Base-by-base conservation (phyloP, 2,329 filamentous ascomycete genomes). In the Microcera coccophila region DNA sequence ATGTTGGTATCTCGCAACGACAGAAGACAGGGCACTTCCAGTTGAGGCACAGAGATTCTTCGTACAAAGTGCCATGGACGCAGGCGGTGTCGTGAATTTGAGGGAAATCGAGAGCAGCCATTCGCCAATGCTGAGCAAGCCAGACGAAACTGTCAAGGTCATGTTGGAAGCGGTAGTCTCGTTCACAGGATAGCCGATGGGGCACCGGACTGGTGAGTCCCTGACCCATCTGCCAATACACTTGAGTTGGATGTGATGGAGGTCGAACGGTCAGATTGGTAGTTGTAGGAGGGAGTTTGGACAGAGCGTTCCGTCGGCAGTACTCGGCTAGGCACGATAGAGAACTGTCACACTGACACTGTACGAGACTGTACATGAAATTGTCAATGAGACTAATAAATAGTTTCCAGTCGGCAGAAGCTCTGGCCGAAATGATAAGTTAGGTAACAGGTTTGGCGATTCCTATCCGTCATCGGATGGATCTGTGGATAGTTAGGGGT, bases 51-150 rank as follows among this genome's bases (percentile, higher is more conserved):
- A 76, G 50, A 53, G 61, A 42, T 55, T 67, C 49, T 38, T 55
- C 22, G 62, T 71, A 0, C 59, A 65, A 1, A 61, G 62, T 48
- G 72, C 70, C 5, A 65, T 59, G 53, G 62, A 57, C 7, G 55
- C 64, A 50, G 68, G 69, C 0, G 65, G 48, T 0, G 48, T 52
- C 29, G 53, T 75, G 1, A 62, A 60, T 45, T 53, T 66, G 19
- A 49, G 67, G 4, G 69, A 75, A 58, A 44, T 76, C 33, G 47
- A 54, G 29, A 70, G 62, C n/a, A 68, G 72, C 16, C 73, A 77
- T 57, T 74, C 70, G 10, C 71, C 72, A 0, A 72, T 77, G 56
- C 44, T 78, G 52, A 76, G 73, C 53, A 59, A 55, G 48, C 69
- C 72, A 1, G 54, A 62, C 3, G 66, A 68, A 42, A 68, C 68